Percentiles rank a stretch among this genome's conserved stretches.
phyloP scores from a whole-genome alignment of 306 rosid species.

The Urtica urens region DNA sequence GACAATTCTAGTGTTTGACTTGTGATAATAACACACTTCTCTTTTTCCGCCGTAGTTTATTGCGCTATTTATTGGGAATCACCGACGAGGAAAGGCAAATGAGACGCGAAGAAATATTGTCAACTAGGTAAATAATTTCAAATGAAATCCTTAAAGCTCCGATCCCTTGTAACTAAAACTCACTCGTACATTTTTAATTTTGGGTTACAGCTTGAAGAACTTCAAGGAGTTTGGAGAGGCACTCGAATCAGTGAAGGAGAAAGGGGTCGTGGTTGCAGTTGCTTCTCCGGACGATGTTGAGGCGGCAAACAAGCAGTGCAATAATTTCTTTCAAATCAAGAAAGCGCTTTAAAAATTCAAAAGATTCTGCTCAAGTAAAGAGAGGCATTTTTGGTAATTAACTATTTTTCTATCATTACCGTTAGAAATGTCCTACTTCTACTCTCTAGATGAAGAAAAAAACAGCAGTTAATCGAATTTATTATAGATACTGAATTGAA shows the following conservation, averaged over 20 bases:
- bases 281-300: slow-evolving; percentile 84
- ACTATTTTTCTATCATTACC: neutral
- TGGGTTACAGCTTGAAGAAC: slow-evolving; percentile 61
- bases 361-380: neutral
- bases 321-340: slow-evolving; percentile 69
- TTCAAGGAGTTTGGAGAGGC: slow-evolving; percentile 62
- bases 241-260: slow-evolving; percentile 63
- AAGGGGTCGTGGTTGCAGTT: slow-evolving; percentile 89
- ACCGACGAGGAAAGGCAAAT: slow-evolving; percentile 83
- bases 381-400: neutral
- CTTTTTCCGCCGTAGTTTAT: slow-evolving; percentile 32
- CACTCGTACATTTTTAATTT: neutral
- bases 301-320: slow-evolving; percentile 50
- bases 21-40: neutral
- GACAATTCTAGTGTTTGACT: neutral
- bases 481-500: too few species aligned
- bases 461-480: too few species aligned
- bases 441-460: too few species aligned
- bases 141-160: neutral
- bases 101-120: slow-evolving; percentile 82
- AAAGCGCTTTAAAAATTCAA: slow-evolving; percentile 45
- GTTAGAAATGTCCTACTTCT: too few species aligned
- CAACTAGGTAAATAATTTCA: slow-evolving; percentile 55
- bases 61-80: slow-evolving; percentile 73
- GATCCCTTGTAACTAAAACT: neutral